phyloP scores from a whole-genome alignment of 441 rosid species.

The Daphne laureola region DNA sequence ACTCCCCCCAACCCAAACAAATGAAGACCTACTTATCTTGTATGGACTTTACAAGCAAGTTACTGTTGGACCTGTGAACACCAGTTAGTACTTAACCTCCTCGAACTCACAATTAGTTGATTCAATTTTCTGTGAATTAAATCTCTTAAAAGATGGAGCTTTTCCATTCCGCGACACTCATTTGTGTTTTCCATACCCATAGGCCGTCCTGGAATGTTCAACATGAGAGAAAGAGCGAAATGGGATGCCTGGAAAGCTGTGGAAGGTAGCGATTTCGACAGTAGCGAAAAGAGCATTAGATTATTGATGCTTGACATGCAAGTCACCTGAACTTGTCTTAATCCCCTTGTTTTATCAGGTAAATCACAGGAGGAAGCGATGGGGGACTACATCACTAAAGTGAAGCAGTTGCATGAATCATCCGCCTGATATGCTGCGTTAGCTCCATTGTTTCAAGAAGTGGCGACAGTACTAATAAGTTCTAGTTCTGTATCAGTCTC shows the following conservation, averaged over 20 bases:
- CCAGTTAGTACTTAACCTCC: conserved; percentile 33
- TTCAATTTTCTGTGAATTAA: too few relatives aligned
- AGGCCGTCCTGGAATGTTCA: conserved; percentile 89
- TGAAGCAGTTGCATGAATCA: conserved; percentile 62
- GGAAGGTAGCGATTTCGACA: conserved; percentile 39
- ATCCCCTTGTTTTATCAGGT: conserved; percentile 24
- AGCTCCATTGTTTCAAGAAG: too few relatives aligned
- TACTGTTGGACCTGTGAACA: conserved; percentile 67
- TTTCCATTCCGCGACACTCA: too few relatives aligned
- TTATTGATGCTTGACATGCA: too few relatives aligned
- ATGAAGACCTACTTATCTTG: conserved; percentile 75
- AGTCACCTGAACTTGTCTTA: background rate
- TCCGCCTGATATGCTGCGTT: conserved; percentile 21
- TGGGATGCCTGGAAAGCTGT: conserved; percentile 99
- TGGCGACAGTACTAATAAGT: too few relatives aligned
- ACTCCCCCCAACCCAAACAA: conserved; percentile 31
- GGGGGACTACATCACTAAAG: conserved; percentile 80
- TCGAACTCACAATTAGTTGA: too few relatives aligned
- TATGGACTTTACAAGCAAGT: conserved; percentile 91
- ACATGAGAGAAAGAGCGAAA: conserved; percentile 68
- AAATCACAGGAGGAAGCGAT: conserved; percentile 82
- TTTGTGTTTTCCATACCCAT: conserved; percentile 6
- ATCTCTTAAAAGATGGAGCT: too few relatives aligned
- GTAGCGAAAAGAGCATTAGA: too few relatives aligned
- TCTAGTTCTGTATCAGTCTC: too few relatives aligned